phyloP scores from a whole-genome alignment of 2,329 filamentous ascomycete species.

The Lachnellula arida region DNA sequence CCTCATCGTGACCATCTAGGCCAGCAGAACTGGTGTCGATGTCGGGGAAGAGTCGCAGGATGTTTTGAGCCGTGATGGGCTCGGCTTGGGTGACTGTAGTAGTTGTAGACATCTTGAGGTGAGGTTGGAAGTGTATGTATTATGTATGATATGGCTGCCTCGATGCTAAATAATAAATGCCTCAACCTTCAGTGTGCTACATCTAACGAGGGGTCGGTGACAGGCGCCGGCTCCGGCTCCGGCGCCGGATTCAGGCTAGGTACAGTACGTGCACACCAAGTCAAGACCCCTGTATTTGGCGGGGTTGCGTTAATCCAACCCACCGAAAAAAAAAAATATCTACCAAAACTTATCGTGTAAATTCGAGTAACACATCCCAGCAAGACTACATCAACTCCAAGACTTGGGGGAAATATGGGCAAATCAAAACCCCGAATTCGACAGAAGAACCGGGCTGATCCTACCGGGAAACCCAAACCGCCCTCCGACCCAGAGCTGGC shows the following conservation, averaged over 20 bases:
- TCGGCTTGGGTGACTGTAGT: slow-evolving; percentile 47
- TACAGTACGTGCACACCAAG: no score
- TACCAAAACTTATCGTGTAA: not conserved
- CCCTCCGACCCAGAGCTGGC: slow-evolving; percentile 60
- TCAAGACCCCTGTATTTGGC: not conserved
- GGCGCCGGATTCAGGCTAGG: no score
- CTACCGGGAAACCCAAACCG: slow-evolving; percentile 54
- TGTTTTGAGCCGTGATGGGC: slow-evolving; percentile 77
- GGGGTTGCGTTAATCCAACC: not conserved
- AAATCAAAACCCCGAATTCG: slow-evolving; percentile 53
- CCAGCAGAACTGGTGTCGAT: slow-evolving; percentile 65
- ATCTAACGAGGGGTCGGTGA: not conserved
- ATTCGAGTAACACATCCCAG: not conserved
- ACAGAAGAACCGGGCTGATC: slow-evolving; percentile 47
- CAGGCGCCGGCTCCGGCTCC: no score
- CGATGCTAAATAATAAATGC: slow-evolving; percentile 8
- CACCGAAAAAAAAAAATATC: not conserved
- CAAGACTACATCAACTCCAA: not conserved
- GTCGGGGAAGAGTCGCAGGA: slow-evolving; percentile 85
- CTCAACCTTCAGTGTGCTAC: not conserved
- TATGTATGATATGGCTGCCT: not conserved
- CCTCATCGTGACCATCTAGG: slow-evolving; percentile 88
- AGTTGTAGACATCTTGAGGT: slow-evolving; percentile 34
- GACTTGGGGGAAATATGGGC: slow-evolving; percentile 41
- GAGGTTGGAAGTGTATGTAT: not conserved